Evolutionary conservation across 2,329 filamentous ascomycete species (phyloP).

Genomic region (Colletotrichum aenigma): DNA sequence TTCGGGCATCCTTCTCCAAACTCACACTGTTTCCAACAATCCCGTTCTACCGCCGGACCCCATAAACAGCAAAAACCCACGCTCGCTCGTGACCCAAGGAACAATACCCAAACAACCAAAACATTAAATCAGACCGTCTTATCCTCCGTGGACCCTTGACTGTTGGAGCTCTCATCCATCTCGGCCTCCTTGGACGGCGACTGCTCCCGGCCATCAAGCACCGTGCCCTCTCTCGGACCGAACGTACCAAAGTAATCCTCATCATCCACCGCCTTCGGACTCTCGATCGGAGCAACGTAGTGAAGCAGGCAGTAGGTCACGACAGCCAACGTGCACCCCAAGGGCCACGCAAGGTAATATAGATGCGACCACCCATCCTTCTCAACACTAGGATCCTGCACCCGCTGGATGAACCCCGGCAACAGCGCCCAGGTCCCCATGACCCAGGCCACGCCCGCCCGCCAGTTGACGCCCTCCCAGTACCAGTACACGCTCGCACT

Average conservation of each 20-base stretch:
- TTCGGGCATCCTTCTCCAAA: background rate
- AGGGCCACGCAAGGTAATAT: slow-evolving; percentile 29
- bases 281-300: slow-evolving; percentile 22
- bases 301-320: slow-evolving; percentile 23
- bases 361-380: slow-evolving; percentile 28
- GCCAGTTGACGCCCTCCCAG: slow-evolving; percentile 24
- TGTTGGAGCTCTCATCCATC: background rate
- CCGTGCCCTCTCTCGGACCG: slow-evolving; percentile 5
- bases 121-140: background rate
- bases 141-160: background rate
- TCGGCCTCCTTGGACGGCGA: background rate
- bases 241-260: slow-evolving; percentile 31
- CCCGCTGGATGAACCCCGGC: slow-evolving; percentile 26
- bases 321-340: slow-evolving; percentile 24
- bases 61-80: background rate
- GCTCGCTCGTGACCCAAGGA: background rate
- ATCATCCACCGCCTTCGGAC: slow-evolving; percentile 25
- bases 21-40: background rate
- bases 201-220: background rate
- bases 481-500: slow-evolving; percentile 27
- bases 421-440: slow-evolving; percentile 25
- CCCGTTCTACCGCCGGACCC: background rate
- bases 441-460: slow-evolving; percentile 22
- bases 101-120: background rate
- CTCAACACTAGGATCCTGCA: slow-evolving; percentile 13